Conservation (phyloP, 257 asterid genomes). For the Solanum bukasovii region DNA sequence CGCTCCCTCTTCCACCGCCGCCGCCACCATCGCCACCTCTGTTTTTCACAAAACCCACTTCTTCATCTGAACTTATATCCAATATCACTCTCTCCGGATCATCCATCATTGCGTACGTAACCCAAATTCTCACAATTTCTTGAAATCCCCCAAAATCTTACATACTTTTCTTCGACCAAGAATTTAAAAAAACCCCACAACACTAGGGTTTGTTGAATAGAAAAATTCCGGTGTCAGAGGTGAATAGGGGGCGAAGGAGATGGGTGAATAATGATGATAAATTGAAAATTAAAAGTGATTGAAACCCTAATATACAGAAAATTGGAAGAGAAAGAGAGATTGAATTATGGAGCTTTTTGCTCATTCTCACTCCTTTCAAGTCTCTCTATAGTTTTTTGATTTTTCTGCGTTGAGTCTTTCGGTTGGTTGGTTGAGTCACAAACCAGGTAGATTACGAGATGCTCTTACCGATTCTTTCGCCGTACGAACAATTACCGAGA, state of each 20-base stretch:
- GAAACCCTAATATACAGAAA: background rate
- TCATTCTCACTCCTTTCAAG: background rate
- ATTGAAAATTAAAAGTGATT: background rate
- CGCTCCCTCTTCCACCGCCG: slow-evolving; percentile 17
- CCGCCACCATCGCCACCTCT: slow-evolving; percentile 14
- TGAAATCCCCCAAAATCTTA: background rate
- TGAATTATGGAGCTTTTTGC: background rate
- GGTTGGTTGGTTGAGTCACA: background rate
- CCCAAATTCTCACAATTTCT: background rate
- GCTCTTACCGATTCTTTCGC: background rate
- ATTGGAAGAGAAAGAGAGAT: background rate
- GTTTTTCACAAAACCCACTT: slow-evolving; percentile 24
- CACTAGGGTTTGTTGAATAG: background rate
- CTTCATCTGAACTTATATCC: slow-evolving; percentile 81
- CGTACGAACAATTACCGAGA: background rate
- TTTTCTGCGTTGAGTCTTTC: background rate
- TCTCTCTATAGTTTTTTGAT: background rate
- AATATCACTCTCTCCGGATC: slow-evolving; percentile 18
- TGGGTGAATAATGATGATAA: background rate
- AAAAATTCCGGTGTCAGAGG: background rate
- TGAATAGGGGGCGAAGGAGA: background rate
- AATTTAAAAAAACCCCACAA: background rate
- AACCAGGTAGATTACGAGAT: background rate
- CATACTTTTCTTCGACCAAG: background rate
- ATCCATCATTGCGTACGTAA: slow-evolving; percentile 26